Evolutionary conservation across 2,329 filamentous ascomycete species (phyloP).

Genomic region (Colletotrichum liaoningense): DNA sequence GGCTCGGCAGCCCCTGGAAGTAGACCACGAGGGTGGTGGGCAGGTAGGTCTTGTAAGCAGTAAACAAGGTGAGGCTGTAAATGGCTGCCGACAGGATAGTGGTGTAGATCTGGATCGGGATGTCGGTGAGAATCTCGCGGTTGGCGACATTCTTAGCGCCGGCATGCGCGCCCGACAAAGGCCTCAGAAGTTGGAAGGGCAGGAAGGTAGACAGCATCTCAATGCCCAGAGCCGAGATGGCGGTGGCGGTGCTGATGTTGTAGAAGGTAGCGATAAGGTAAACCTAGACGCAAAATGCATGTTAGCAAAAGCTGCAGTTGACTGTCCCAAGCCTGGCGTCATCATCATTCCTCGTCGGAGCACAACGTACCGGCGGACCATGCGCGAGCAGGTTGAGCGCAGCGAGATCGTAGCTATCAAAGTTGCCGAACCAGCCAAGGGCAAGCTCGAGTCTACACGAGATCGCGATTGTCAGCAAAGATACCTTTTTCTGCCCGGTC

Average conservation of each 20-base stretch:
- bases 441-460: conserved; percentile 78
- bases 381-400: conserved; percentile 77
- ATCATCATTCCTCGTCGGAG: neutral
- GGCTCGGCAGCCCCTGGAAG: conserved; percentile 77
- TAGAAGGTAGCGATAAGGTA: conserved; percentile 86
- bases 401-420: conserved; percentile 78
- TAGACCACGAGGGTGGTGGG: conserved; percentile 78
- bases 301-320: conserved; percentile 2
- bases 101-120: conserved; percentile 71
- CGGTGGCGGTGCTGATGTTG: conserved; percentile 70
- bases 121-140: conserved; percentile 73
- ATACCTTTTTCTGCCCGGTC: neutral
- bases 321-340: neutral
- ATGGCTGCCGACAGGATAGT: conserved; percentile 76
- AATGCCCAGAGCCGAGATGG: conserved; percentile 71
- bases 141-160: conserved; percentile 64
- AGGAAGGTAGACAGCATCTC: conserved; percentile 76
- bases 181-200: conserved; percentile 81
- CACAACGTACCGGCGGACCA: conserved; percentile 72
- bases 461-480: conserved; percentile 57
- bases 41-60: conserved; percentile 76
- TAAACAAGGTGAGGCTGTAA: conserved; percentile 79
- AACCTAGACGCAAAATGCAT: conserved; percentile 55
- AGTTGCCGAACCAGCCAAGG: conserved; percentile 78
- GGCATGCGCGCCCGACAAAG: conserved; percentile 72